Base-by-base conservation (phyloP, 371 early-diverging fungal species). In the Parasitella parasitica region DNA sequence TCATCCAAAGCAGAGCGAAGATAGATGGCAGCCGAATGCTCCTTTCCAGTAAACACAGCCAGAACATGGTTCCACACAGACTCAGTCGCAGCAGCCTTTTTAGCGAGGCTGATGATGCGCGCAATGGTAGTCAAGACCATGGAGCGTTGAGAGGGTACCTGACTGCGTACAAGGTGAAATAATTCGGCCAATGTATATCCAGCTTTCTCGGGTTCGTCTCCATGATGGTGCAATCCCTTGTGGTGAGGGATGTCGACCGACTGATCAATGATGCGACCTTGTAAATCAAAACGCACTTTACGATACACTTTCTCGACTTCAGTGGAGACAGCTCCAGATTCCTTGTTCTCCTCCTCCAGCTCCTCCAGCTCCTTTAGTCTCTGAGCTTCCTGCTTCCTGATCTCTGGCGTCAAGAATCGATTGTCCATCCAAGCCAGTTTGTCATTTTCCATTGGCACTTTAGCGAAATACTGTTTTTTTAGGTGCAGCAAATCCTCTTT, bases 161-260 rank as follows among this genome's bases (percentile, higher is more conserved):
- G 86, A 63, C 94, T 94, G 57, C 93, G 88, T 26, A 86, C 80
- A 32, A 96, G 77, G 64, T 91, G 86, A 34, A 92, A 75, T 6
- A 96, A 66, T 72, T 96, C 97, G 0, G 87, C 84, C 1, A 95
- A 67, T 0, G 95, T 93, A 73, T 96, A 96, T 5, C 96, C 96
- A 11, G 97, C 87, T 57, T 83, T 80, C 2, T 87, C 87, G 3
- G 96, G 93, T 26, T 91, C 86, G 20, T 89, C 87, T 5, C 94
- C 94, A 64, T 96, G 97, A 67, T 96, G 96, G 75, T 95, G 93
- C 5, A 96, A 76, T 3, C 93, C 96, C 1, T 73, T 66, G 59
- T 88, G 80, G 0, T 76, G 66, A 2, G 93, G 89, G 2, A 89
- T 69, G 2, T 87, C 81, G 0, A 59, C 63, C 1, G 73, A 74